Evolutionary conservation across 352 stramenopile genomes (phyloP).

Genomic region (Discostella stelligera): DNA sequence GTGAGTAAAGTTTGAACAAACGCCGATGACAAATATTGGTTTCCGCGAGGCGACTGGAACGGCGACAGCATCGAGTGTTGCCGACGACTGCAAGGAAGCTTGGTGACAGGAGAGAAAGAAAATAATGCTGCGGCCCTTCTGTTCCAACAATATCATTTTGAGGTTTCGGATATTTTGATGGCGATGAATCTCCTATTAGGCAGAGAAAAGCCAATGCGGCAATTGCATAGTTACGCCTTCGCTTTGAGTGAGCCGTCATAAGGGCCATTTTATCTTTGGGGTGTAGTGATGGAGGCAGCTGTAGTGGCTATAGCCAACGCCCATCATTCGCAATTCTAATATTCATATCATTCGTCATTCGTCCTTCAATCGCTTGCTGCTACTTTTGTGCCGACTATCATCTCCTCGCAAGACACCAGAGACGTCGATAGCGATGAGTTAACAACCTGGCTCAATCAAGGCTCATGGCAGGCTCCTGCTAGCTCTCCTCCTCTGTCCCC

Average conservation of each 20-base stretch:
- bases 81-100: slow-evolving; percentile 5
- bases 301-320: too few relatives aligned
- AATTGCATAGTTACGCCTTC: slow-evolving; percentile 6
- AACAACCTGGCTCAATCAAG: too few relatives aligned
- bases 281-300: too few relatives aligned
- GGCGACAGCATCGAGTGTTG: background rate
- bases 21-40: background rate
- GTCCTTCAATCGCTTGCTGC: too few relatives aligned
- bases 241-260: background rate
- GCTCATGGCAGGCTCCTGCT: too few relatives aligned
- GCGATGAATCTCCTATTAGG: background rate
- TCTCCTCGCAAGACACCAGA: too few relatives aligned
- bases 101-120: background rate
- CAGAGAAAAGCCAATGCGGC: background rate
- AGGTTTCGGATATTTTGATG: background rate
- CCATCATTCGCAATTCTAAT: too few relatives aligned
- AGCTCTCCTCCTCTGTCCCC: too few relatives aligned
- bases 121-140: background rate
- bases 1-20: background rate
- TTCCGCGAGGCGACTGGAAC: background rate
- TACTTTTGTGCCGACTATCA: too few relatives aligned
- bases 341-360: too few relatives aligned
- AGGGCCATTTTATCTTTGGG: background rate
- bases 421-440: too few relatives aligned
- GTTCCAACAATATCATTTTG: background rate